phyloP scores from a whole-genome alignment of 1,284 basidiomycete genomes.

The Ceratobasidium sp. region DNA sequence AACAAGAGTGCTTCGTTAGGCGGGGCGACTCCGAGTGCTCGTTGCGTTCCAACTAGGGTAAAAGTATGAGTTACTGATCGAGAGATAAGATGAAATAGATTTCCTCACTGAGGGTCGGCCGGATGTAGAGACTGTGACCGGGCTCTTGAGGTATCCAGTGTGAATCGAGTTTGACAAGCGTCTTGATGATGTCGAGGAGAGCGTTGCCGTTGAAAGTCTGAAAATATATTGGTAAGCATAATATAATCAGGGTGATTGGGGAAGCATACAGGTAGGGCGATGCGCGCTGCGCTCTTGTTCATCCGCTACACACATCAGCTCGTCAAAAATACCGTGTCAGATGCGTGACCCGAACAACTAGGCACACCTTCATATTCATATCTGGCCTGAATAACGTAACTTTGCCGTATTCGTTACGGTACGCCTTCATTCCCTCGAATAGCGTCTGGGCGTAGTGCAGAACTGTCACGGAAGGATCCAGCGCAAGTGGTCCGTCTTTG shows the following conservation, averaged over 20 bases:
- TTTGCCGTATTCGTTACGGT: constrained; percentile 80
- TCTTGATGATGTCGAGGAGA: constrained; percentile 86
- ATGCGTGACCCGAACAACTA: neutral
- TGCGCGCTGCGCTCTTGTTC: constrained; percentile 78
- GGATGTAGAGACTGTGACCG: constrained; percentile 93
- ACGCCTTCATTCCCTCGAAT: constrained; percentile 98
- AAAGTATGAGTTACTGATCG: neutral
- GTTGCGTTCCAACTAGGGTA: constrained; percentile 88
- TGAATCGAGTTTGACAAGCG: constrained; percentile 86
- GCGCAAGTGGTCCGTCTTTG: constrained; percentile 74
- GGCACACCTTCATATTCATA: constrained; percentile 87
- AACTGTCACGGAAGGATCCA: constrained; percentile 88
- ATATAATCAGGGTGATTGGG: neutral
- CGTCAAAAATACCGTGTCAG: neutral
- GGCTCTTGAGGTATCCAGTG: constrained; percentile 93
- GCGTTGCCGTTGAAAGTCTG: constrained; percentile 86
- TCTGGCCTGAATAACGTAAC: constrained; percentile 95
- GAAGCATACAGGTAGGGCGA: constrained; percentile 77
- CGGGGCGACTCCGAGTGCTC: constrained; percentile 87
- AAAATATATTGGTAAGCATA: constrained; percentile 13
- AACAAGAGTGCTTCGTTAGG: constrained; percentile 91
- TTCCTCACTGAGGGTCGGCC: constrained; percentile 80
- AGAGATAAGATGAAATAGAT: constrained; percentile 48
- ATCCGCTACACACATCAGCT: constrained; percentile 62
- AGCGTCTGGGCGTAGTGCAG: constrained; percentile 92